Evolutionary conservation across 139 green algal genomes (phyloP).

Genomic region (Chlorella sp.): DNA sequence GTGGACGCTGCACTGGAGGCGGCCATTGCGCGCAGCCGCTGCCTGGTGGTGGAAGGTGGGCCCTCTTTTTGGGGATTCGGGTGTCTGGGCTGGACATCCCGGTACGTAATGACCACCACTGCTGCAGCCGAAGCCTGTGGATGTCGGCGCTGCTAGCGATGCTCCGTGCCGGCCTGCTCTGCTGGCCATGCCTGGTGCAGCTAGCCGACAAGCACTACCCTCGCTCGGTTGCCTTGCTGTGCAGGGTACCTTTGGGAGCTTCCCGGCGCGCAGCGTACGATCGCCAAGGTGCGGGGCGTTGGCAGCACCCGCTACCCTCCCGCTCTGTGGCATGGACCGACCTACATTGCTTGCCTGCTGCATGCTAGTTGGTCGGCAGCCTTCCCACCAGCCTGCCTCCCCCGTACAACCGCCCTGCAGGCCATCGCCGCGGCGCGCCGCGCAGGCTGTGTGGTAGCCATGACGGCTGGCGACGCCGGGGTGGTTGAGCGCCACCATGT

Average conservation of each 20-base stretch:
- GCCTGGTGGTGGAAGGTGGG: constrained; percentile 86
- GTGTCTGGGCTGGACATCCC: constrained; percentile 37
- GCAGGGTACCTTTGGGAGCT: constrained; percentile 9
- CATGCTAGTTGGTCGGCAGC: too few relatives aligned
- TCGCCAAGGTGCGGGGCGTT: neutral
- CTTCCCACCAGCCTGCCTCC: too few relatives aligned
- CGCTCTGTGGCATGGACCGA: neutral
- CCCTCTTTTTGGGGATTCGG: constrained; percentile 29
- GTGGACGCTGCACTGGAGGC: constrained; percentile 48
- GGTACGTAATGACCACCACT: constrained; percentile 32
- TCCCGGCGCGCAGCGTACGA: constrained; percentile 6
- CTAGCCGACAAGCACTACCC: too few relatives aligned
- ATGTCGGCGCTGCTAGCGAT: too few relatives aligned
- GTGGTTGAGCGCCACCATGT: constrained; percentile 76
- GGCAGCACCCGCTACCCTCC: neutral
- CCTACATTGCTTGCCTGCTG: too few relatives aligned
- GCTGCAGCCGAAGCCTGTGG: neutral
- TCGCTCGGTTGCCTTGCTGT: too few relatives aligned
- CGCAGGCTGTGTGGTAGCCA: constrained; percentile 70
- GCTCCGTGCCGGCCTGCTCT: too few relatives aligned
- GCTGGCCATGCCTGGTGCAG: too few relatives aligned
- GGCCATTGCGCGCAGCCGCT: constrained; percentile 53
- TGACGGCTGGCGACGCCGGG: constrained; percentile 86
- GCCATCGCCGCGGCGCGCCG: constrained; percentile 59
- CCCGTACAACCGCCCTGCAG: neutral